phyloP scores from a whole-genome alignment of 1,284 basidiomycete species.

The Microbotryum intermedium region DNA sequence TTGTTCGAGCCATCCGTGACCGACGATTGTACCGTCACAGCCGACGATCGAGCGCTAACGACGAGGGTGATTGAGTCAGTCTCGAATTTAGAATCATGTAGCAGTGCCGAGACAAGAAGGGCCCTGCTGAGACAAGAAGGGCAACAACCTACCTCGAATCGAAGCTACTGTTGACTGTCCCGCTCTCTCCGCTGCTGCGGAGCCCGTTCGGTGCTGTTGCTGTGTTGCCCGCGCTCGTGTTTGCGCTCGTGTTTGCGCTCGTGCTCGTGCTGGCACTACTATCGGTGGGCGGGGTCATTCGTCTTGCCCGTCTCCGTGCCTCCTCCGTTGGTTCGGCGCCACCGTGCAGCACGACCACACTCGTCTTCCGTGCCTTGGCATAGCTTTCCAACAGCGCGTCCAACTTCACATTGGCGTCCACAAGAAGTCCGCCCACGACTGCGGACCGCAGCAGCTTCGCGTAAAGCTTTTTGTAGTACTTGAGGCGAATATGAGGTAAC shows the following conservation, averaged over 20 bases:
- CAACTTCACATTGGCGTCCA: constrained; percentile 70
- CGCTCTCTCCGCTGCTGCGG: constrained; percentile 2
- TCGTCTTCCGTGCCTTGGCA: constrained; percentile 43
- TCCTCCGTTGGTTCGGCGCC: neutral
- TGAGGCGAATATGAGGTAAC: constrained; percentile 65
- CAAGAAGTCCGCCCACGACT: constrained; percentile 65
- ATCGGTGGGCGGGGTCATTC: too few relatives aligned
- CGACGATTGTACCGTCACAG: constrained; percentile 19
- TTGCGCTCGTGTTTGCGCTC: neutral
- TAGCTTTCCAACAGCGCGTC: constrained; percentile 62
- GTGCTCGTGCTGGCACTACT: too few relatives aligned
- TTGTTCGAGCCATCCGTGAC: neutral
- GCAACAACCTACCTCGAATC: constrained; percentile 6
- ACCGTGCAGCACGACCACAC: neutral
- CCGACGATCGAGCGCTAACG: constrained; percentile 14
- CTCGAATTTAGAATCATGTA: neutral
- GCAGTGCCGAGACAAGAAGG: too few relatives aligned
- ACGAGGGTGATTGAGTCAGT: neutral
- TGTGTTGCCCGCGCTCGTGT: too few relatives aligned
- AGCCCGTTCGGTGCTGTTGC: too few relatives aligned
- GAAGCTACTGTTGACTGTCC: constrained; percentile 6
- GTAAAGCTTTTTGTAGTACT: constrained; percentile 91
- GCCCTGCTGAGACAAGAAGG: too few relatives aligned
- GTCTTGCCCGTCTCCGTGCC: neutral
- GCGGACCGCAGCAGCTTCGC: constrained; percentile 72